Base-by-base conservation (phyloP, 2,329 filamentous ascomycete species). In the Gyromitra esculenta region DNA sequence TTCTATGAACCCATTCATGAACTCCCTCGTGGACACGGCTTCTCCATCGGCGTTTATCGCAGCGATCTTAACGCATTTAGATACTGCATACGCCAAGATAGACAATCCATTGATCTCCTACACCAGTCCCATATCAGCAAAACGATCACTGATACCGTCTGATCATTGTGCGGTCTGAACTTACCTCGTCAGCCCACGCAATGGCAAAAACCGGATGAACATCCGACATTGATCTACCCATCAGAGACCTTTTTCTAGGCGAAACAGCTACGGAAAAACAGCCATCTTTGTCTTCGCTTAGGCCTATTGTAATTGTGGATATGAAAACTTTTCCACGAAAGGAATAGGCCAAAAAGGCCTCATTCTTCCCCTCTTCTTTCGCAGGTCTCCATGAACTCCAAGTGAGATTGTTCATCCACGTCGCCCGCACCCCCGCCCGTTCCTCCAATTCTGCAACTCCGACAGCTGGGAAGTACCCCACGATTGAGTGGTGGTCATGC, bases 81-180 rank as follows among this genome's bases (percentile, higher is more conserved):
- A 77, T 56, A 79, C 73, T 63, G 77, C 76, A 78, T 78, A 79
- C n/a, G 76, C 78, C 45, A 79, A 56, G 64, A 79, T 70, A 37
- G 63, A 70, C 25, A 70, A 57, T 67, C 71, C 77, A 66, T 72
- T 78, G 60, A 77, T 72, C 59, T 72, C 67, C 77, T 79, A 35
- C 43, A 45, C 67, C 48, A 69, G 52, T 63, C 63, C 62, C 48
- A 77, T 70, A 71, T 70, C 60, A 75, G 41, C 48, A 71, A 64
- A 77, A 70, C 70, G 75, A 75, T 74, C 72, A 75, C 72, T 75
- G 72, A 65, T 75, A 75, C 72, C 37, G 41, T 75, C 39, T 75
- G 66, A 70, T 69, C 70, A 69, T 57, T 45, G 25, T 68, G 64
- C 65, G 66, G 73, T 71, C 43, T 66, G 57, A 60, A 15, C 64